phyloP scores from a whole-genome alignment of 2,329 filamentous ascomycete species.

The Phialophora verrucosa region DNA sequence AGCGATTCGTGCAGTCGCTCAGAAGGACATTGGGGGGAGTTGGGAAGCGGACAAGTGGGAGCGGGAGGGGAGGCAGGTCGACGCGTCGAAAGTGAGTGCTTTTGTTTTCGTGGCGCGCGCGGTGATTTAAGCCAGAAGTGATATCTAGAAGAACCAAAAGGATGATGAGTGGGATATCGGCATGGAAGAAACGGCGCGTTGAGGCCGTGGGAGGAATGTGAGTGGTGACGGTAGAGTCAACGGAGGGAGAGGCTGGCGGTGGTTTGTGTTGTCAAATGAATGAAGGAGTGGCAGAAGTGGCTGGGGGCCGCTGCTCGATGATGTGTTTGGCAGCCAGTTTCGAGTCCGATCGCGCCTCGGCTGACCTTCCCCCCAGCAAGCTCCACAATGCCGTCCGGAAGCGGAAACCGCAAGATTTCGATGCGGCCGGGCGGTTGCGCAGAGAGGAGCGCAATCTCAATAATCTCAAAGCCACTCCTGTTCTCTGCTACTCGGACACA shows the following conservation, averaged over 20 bases:
- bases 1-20: slow-evolving; percentile 1
- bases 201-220: background rate
- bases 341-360: slow-evolving; percentile 4
- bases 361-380: slow-evolving; percentile 9
- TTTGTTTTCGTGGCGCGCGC: slow-evolving; percentile 1
- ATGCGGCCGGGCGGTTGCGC: background rate
- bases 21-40: slow-evolving; percentile 14
- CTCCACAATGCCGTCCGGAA: background rate
- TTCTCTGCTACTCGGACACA: background rate
- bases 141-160: background rate
- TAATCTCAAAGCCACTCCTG: background rate
- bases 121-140: background rate
- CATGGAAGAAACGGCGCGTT: background rate
- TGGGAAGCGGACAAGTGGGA: background rate
- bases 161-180: background rate
- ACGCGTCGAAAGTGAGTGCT: slow-evolving; percentile 28
- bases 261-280: background rate
- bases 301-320: slow-evolving; percentile 1
- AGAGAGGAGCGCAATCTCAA: slow-evolving; percentile 13
- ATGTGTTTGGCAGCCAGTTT: background rate
- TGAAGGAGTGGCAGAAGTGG: slow-evolving; percentile 3
- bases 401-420: slow-evolving; percentile 13
- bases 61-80: slow-evolving; percentile 1
- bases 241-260: slow-evolving; percentile 3
- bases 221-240: background rate